Conservation (phyloP, 2,329 filamentous ascomycete genomes). For the Fusarium papillatum region DNA sequence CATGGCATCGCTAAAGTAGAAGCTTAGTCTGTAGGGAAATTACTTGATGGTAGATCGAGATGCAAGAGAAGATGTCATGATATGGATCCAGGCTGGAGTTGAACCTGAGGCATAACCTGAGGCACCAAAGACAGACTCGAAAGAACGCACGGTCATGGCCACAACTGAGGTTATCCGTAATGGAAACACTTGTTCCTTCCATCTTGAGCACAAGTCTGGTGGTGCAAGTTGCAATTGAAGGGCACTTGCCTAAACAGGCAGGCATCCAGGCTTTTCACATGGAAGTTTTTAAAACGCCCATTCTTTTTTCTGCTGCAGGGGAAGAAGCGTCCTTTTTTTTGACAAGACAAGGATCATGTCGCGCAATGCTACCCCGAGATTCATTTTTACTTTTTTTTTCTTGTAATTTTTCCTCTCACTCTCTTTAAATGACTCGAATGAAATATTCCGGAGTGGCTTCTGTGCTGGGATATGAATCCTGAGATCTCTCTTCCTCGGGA, state of each 20-base stretch:
- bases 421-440: not conserved
- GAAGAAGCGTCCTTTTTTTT: not conserved
- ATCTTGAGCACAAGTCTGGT: not conserved
- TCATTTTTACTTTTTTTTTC: not conserved
- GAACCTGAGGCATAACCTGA: constrained; percentile 5
- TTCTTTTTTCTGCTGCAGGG: constrained; percentile 4
- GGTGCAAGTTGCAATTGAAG: not conserved
- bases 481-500: too few relatives aligned
- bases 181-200: constrained; percentile 11
- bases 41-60: not conserved
- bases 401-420: not conserved
- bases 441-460: not conserved
- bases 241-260: constrained; percentile 13
- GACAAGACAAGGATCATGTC: constrained; percentile 2
- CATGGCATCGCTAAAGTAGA: not conserved
- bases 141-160: not conserved
- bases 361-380: constrained; percentile 9
- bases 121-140: not conserved
- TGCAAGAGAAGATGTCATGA: not conserved
- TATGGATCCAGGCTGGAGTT: not conserved
- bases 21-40: not conserved
- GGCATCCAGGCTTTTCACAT: constrained; percentile 1
- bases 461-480: not conserved
- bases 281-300: not conserved
- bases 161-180: constrained; percentile 11